A percentile compares a stretch with the other conserved stretches of the same genome.
These are phyloP conservation scores for Coelomomyces lativittatus DNA, from an alignment of 371 early-diverging fungal genomes.

Conservation along the genomic window DNA sequence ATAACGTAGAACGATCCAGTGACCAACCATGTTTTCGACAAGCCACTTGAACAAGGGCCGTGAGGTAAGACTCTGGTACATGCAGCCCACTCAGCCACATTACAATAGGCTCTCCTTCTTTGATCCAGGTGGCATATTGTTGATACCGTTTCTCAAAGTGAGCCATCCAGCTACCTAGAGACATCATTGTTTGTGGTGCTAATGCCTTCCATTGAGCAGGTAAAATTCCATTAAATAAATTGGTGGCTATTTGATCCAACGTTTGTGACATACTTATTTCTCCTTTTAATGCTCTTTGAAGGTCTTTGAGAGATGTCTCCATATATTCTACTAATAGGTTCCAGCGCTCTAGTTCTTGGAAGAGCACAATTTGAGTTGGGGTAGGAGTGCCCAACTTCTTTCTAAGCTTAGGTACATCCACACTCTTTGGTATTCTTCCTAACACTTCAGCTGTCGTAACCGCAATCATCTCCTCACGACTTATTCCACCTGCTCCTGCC, in stretches of 20 bases:
- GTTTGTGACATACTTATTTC: slow-evolving; percentile 40
- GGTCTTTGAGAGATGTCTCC: slow-evolving; percentile 17
- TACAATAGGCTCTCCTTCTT: slow-evolving; percentile 33
- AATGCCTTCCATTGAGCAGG: slow-evolving; percentile 23
- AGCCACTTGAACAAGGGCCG: slow-evolving; percentile 38
- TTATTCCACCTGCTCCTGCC: slow-evolving; percentile 7
- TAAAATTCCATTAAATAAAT: slow-evolving; percentile 27
- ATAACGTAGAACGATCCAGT: slow-evolving; percentile 34
- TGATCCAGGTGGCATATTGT: slow-evolving; percentile 32
- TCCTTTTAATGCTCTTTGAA: slow-evolving; percentile 30
- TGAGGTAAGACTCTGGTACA: slow-evolving; percentile 35
- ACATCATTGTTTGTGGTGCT: slow-evolving; percentile 36
- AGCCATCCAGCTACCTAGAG: slow-evolving; percentile 30
- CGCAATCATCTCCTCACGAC: slow-evolving; percentile 31
- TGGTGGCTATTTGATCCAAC: slow-evolving; percentile 28
- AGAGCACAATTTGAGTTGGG: slow-evolving; percentile 28
- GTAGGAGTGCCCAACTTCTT: slow-evolving; percentile 22
- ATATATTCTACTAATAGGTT: slow-evolving; percentile 29
- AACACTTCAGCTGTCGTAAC: slow-evolving; percentile 31
- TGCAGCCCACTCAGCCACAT: slow-evolving; percentile 40
- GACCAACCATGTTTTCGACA: slow-evolving; percentile 43
- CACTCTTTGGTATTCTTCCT: slow-evolving; percentile 18
- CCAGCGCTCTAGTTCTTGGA: slow-evolving; percentile 42
- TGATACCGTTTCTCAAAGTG: slow-evolving; percentile 26
- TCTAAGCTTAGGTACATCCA: slow-evolving; percentile 22